phyloP scores from a whole-genome alignment of 768 basidiomycete genomes.

The Trametes gibbosa region DNA sequence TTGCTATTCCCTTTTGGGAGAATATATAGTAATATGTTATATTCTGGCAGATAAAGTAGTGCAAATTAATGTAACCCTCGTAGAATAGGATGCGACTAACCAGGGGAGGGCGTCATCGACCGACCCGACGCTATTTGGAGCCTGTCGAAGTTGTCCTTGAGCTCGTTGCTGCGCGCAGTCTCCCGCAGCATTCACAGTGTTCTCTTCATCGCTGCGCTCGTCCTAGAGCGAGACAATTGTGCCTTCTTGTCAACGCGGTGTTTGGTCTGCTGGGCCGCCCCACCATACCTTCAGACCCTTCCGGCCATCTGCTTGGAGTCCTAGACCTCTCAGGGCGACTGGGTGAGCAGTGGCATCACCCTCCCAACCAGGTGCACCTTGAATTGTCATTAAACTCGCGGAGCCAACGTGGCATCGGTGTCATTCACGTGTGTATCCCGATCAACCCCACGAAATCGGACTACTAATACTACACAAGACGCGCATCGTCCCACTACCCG shows the following conservation, averaged over 20 bases:
- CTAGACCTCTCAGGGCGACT: too few relatives aligned
- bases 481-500: not conserved
- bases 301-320: too few relatives aligned
- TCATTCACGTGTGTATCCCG: slow-evolving; percentile 13
- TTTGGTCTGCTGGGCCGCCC: too few relatives aligned
- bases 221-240: too few relatives aligned
- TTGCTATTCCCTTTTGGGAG: not conserved
- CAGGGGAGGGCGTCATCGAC: slow-evolving; percentile 5
- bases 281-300: too few relatives aligned
- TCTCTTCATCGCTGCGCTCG: too few relatives aligned
- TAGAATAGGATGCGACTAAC: not conserved
- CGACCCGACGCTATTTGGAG: not conserved
- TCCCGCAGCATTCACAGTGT: not conserved
- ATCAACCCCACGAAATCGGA: slow-evolving; percentile 13
- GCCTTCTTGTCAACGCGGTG: too few relatives aligned
- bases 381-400: slow-evolving; percentile 3
- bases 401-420: slow-evolving; percentile 14
- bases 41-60: too few relatives aligned
- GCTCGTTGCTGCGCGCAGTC: not conserved
- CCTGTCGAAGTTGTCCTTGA: not conserved
- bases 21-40: too few relatives aligned
- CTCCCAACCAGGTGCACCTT: not conserved
- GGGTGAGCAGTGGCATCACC: not conserved
- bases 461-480: not conserved
- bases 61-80: too few relatives aligned